Percentiles rank a stretch among this genome's conserved stretches.
These are phyloP conservation scores for Lactarius quietus DNA, from an alignment of 768 basidiomycete genomes.

Conservation along the genomic window DNA sequence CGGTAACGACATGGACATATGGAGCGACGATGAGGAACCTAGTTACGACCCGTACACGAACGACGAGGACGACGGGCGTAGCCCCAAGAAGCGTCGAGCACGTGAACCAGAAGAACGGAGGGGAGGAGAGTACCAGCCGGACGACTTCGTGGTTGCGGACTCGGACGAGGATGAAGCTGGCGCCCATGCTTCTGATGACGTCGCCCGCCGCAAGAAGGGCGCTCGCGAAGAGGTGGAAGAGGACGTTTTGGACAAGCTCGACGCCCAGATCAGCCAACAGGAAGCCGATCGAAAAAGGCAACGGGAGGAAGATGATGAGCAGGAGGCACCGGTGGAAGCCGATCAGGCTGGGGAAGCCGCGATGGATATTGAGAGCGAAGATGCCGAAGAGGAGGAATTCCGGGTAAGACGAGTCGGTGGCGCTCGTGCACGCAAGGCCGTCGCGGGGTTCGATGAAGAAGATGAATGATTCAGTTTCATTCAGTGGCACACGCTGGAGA, in stretches of 20 bases:
- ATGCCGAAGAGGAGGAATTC: slow-evolving; percentile 58
- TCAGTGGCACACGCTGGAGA: background rate
- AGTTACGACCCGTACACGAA: slow-evolving; percentile 35
- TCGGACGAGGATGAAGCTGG: slow-evolving; percentile 56
- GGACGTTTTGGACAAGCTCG: slow-evolving; percentile 68
- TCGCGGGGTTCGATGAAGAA: slow-evolving; percentile 56
- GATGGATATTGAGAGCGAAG: slow-evolving; percentile 76
- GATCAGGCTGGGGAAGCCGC: slow-evolving; percentile 39
- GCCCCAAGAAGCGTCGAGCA: slow-evolving; percentile 43
- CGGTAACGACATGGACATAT: slow-evolving; percentile 43
- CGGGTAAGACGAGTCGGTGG: slow-evolving; percentile 53
- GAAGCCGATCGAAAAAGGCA: slow-evolving; percentile 51
- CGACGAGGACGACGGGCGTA: slow-evolving; percentile 44
- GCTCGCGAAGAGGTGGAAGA: slow-evolving; percentile 43
- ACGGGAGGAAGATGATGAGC: slow-evolving; percentile 28
- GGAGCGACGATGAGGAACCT: slow-evolving; percentile 69
- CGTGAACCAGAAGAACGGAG: slow-evolving; percentile 45
- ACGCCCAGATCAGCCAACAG: slow-evolving; percentile 57
- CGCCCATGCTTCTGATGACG: slow-evolving; percentile 17
- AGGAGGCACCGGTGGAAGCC: slow-evolving; percentile 30
- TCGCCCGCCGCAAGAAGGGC: slow-evolving; percentile 32
- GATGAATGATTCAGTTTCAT: slow-evolving; percentile 43
- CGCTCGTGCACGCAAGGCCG: slow-evolving; percentile 53
- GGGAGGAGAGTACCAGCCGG: slow-evolving; percentile 72
- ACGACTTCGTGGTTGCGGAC: slow-evolving; percentile 83